These are phyloP conservation scores for Coemansia sp. DNA, from an alignment of 192 early-diverging fungal species.

Conservation along the genomic window DNA sequence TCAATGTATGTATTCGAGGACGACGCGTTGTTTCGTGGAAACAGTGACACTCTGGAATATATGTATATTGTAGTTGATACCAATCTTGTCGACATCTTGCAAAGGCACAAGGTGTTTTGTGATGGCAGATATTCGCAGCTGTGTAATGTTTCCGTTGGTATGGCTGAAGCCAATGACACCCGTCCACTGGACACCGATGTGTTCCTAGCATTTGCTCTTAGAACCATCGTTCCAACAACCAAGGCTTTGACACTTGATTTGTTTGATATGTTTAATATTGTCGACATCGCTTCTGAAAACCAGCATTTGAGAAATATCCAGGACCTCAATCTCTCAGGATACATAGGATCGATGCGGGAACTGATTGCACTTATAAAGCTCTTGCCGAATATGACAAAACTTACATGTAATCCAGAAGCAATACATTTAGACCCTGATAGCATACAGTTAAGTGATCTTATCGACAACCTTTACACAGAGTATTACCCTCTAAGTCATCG, in stretches of 20 bases:
- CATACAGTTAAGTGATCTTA: neutral
- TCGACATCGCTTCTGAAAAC: neutral
- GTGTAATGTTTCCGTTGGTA: neutral
- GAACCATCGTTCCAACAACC: neutral
- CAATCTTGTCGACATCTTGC: slow-evolving; percentile 10
- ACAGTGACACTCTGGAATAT: slow-evolving; percentile 4
- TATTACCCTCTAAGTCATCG: neutral
- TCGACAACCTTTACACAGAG: neutral
- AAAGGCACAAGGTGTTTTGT: slow-evolving; percentile 8
- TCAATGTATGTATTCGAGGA: slow-evolving; percentile 29
- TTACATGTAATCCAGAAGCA: neutral
- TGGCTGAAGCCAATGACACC: neutral
- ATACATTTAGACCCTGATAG: neutral
- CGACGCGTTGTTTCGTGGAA: slow-evolving; percentile 28
- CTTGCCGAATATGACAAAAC: neutral
- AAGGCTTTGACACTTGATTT: neutral
- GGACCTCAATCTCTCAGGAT: neutral
- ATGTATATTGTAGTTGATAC: slow-evolving; percentile 9
- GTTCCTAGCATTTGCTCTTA: neutral
- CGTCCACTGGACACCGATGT: neutral
- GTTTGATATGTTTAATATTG: no score
- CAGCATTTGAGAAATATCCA: neutral
- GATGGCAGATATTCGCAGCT: neutral
- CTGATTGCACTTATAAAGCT: neutral
- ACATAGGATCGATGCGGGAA: neutral